Evolutionary conservation across 495 filamentous ascomycete genomes (phyloP).

Genomic region (Antarctomyces pellizariae): DNA sequence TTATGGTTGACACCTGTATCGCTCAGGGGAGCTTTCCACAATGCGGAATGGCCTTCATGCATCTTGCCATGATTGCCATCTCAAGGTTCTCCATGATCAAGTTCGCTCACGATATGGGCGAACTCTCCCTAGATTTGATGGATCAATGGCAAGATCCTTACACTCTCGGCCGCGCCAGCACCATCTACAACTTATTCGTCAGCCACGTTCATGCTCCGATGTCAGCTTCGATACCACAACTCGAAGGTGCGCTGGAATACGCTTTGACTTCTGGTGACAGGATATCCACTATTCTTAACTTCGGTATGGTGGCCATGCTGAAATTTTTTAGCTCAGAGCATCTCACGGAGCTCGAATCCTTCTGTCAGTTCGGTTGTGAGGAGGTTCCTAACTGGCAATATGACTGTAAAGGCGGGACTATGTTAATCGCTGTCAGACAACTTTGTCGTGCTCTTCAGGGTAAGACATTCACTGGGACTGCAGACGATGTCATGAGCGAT

Average conservation of each 20-base stretch:
- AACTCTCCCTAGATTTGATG: conserved; percentile 39
- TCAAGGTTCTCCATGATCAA: conserved; percentile 49
- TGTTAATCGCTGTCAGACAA: conserved; percentile 48
- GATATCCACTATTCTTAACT: conserved; percentile 47
- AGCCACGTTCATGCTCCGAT: conserved; percentile 47
- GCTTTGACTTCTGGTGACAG: conserved; percentile 49
- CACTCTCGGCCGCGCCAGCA: conserved; percentile 44
- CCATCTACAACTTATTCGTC: conserved; percentile 49
- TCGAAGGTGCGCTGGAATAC: conserved; percentile 49
- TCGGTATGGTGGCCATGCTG: conserved; percentile 45
- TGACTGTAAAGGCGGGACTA: conserved; percentile 58
- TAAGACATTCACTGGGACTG: conserved; percentile 37
- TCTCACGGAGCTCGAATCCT: conserved; percentile 47
- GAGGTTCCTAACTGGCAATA: conserved; percentile 51
- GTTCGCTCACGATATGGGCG: conserved; percentile 40
- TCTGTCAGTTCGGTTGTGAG: conserved; percentile 47
- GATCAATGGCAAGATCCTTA: conserved; percentile 42
- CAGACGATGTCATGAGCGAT: conserved; percentile 44
- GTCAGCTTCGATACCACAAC: conserved; percentile 28
- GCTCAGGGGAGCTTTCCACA: conserved; percentile 43
- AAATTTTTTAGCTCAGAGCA: conserved; percentile 56
- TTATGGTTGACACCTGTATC: conserved; percentile 47
- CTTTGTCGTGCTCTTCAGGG: conserved; percentile 61
- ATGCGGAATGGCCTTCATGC: conserved; percentile 49
- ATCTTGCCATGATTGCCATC: conserved; percentile 49